Percentiles rank a stretch among this genome's conserved stretches.
These are phyloP conservation scores for Carallia brachiata DNA, from an alignment of 345 rosid species.

Conservation along the genomic window DNA sequence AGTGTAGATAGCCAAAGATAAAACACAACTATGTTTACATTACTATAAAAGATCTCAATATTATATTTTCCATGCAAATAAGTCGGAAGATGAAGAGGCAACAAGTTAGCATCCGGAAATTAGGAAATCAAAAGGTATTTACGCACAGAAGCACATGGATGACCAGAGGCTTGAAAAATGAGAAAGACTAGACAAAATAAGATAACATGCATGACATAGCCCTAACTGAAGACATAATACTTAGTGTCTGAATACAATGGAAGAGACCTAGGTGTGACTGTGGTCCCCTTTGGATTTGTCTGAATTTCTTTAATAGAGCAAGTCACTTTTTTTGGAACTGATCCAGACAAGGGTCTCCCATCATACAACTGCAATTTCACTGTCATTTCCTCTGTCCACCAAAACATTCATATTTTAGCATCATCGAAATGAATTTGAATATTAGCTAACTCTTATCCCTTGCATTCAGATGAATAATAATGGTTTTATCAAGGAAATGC, in stretches of 20 bases:
- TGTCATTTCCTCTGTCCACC: conserved; percentile 77
- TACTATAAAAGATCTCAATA: background rate
- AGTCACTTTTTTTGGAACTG: conserved; percentile 74
- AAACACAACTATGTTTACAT: background rate
- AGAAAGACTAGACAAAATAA: too few species aligned
- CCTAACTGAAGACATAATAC: background rate
- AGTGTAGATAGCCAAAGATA: background rate
- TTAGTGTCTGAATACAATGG: conserved; percentile 2
- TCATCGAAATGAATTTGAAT: background rate
- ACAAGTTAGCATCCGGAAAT: background rate
- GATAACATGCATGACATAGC: too few species aligned
- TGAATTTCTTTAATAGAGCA: conserved; percentile 74
- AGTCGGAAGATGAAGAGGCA: background rate
- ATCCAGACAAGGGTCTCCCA: conserved; percentile 70
- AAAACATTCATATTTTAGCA: conserved; percentile 6
- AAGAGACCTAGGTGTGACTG: conserved; percentile 71
- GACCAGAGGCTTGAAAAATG: too few species aligned
- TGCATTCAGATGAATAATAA: too few species aligned
- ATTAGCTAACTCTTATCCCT: too few species aligned
- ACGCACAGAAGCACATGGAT: too few species aligned
- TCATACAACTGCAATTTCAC: conserved; percentile 68
- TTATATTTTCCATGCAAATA: background rate
- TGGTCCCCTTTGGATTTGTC: conserved; percentile 54
- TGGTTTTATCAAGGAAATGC: too few species aligned
- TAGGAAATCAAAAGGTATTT: background rate